Evolutionary conservation across 2,329 filamentous ascomycete genomes (phyloP).

Genomic region (Aspergillus sp.): DNA sequence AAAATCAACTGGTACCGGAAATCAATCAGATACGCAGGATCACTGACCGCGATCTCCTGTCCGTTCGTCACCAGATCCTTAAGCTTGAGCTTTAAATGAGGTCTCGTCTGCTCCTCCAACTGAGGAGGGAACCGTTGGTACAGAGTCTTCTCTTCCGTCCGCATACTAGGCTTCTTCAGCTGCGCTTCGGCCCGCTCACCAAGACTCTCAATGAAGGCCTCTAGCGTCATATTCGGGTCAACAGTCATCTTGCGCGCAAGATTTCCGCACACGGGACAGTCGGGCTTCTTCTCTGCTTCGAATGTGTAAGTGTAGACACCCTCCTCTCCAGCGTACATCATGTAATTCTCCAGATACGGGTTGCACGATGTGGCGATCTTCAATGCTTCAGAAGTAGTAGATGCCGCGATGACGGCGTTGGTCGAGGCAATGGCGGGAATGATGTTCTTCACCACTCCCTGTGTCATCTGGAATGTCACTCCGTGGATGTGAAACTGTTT

Average conservation of each 20-base stretch:
- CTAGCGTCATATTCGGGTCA: conserved; percentile 63
- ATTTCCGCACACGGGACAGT: conserved; percentile 91
- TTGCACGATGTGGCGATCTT: conserved; percentile 83
- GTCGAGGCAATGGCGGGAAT: conserved; percentile 97
- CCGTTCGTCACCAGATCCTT: conserved; percentile 69
- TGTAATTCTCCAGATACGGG: conserved; percentile 84
- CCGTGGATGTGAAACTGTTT: conserved; percentile 84
- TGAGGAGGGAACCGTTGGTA: conserved; percentile 82
- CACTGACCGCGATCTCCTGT: conserved; percentile 85
- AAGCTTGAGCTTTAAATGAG: conserved; percentile 74
- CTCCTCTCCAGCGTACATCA: conserved; percentile 98
- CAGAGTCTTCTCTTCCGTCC: conserved; percentile 72
- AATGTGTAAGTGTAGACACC: conserved; percentile 97
- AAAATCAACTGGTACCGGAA: conserved; percentile 55
- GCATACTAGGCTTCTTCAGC: conserved; percentile 85
- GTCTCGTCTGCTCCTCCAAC: conserved; percentile 74
- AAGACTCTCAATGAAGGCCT: conserved; percentile 78
- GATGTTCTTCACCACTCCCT: conserved; percentile 98
- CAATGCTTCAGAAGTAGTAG: conserved; percentile 93
- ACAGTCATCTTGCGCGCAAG: conserved; percentile 68
- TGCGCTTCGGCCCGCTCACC: conserved; percentile 81
- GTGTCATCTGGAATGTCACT: conserved; percentile 90
- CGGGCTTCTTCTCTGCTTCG: conserved; percentile 84
- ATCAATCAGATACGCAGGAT: conserved; percentile 76
- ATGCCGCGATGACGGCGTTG: conserved; percentile 91